Conservation (phyloP, 139 green algal species). For the Yamagishiella unicocca region DNA sequence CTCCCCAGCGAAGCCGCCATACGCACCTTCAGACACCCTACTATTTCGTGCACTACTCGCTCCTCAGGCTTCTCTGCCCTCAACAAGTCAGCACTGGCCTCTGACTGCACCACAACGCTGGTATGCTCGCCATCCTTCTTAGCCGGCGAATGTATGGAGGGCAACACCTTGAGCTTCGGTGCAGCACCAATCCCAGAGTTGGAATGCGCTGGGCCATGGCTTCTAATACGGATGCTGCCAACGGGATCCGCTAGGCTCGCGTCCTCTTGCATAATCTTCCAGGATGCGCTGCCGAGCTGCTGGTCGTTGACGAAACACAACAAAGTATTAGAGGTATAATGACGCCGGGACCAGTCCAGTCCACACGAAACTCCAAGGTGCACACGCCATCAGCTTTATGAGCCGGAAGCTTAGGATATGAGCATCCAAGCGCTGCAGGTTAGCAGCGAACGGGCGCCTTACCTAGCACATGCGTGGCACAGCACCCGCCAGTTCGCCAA, state of each 20-base stretch:
- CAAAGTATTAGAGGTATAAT: background rate
- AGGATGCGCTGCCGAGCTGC: background rate
- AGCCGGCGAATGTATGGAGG: background rate
- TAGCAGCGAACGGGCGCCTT: background rate
- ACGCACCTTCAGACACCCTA: conserved; percentile 45
- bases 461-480: background rate
- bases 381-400: too few relatives aligned
- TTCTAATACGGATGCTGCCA: background rate
- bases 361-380: too few relatives aligned
- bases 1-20: background rate
- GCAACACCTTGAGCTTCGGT: background rate
- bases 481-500: background rate
- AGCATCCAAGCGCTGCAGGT: too few relatives aligned
- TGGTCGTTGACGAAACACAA: too few relatives aligned
- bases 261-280: conserved; percentile 4
- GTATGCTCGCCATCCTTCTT: conserved; percentile 25
- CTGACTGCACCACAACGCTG: conserved; percentile 8
- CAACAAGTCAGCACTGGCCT: background rate
- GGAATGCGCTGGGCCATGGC: too few relatives aligned
- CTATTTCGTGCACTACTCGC: conserved; percentile 34
- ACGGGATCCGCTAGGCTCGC: background rate
- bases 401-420: too few relatives aligned
- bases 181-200: too few relatives aligned
- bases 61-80: conserved; percentile 33
- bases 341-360: too few relatives aligned